Conservation (phyloP, 139 green algal species). For the Micractinium sp. region DNA sequence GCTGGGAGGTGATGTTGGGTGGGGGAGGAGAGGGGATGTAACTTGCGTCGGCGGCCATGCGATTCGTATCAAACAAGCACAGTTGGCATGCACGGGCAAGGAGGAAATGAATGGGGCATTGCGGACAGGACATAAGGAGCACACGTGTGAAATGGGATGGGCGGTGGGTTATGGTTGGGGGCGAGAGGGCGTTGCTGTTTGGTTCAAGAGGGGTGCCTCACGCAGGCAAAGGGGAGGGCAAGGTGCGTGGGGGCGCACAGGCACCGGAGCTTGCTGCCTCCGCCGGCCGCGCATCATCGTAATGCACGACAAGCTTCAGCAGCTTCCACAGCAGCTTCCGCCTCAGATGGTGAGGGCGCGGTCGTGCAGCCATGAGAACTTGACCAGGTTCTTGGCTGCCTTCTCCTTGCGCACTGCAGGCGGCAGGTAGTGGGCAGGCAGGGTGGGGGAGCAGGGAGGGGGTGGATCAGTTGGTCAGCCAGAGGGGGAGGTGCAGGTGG, state of each 20-base stretch:
- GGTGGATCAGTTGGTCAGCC: too few relatives aligned
- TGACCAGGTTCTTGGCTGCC: background rate
- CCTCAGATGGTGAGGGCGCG: slow-evolving; percentile 6
- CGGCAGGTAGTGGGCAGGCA: background rate
- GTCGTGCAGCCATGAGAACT: slow-evolving; percentile 45
- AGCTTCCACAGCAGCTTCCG: background rate
- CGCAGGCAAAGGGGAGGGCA: too few relatives aligned
- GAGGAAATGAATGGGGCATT: background rate
- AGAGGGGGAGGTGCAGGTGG: too few relatives aligned
- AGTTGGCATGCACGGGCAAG: background rate
- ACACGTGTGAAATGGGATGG: background rate
- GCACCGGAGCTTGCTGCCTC: too few relatives aligned
- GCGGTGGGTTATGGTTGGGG: background rate
- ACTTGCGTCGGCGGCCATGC: background rate
- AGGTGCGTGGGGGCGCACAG: too few relatives aligned
- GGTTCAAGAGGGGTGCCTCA: background rate
- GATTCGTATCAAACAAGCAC: background rate
- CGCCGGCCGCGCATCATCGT: too few relatives aligned
- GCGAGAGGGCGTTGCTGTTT: background rate
- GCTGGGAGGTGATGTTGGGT: too few relatives aligned
- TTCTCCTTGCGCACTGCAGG: slow-evolving; percentile 29
- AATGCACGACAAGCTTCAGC: too few relatives aligned
- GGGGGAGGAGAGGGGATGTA: background rate
- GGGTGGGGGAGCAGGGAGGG: background rate
- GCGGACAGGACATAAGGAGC: background rate